Conservation (phyloP, 106 monocot genomes). For the Allium cepa region DNA sequence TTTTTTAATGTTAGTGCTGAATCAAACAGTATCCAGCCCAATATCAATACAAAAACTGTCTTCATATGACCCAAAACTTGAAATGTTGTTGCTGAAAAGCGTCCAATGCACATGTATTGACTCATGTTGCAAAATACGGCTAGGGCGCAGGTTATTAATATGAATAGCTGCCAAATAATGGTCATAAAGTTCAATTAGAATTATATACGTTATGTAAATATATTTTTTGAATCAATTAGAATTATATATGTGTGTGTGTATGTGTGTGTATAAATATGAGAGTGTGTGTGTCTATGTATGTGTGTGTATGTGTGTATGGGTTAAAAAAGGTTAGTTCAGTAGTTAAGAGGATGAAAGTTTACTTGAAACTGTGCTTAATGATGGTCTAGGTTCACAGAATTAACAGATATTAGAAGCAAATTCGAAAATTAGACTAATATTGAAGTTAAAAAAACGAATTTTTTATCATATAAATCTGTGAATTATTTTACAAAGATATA, state of each 20-base stretch:
- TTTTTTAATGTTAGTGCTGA: slow-evolving; percentile 50
- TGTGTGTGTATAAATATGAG: too few species aligned
- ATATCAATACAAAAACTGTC: slow-evolving; percentile 29
- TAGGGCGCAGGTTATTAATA: slow-evolving; percentile 38
- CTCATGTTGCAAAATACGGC: slow-evolving; percentile 51
- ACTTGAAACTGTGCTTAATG: background rate
- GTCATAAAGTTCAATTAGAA: background rate
- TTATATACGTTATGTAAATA: background rate
- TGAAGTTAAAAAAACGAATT: too few species aligned
- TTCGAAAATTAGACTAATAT: too few species aligned
- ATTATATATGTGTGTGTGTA: too few species aligned
- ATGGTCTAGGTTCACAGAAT: background rate
- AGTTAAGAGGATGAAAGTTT: background rate
- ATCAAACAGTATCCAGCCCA: slow-evolving; percentile 43
- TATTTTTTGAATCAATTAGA: too few species aligned
- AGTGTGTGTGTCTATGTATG: too few species aligned
- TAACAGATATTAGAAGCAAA: too few species aligned
- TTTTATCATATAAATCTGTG: too few species aligned
- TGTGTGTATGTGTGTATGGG: too few species aligned
- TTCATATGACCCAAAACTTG: slow-evolving; percentile 63
- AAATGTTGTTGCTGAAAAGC: slow-evolving; percentile 51
- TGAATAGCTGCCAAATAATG: slow-evolving; percentile 32
- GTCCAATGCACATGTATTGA: slow-evolving; percentile 51
- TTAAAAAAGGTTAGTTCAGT: background rate
- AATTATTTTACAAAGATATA: too few species aligned